Evolutionary conservation across 495 filamentous ascomycete genomes (phyloP).

Genomic region (Talaromyces stipitatus): DNA sequence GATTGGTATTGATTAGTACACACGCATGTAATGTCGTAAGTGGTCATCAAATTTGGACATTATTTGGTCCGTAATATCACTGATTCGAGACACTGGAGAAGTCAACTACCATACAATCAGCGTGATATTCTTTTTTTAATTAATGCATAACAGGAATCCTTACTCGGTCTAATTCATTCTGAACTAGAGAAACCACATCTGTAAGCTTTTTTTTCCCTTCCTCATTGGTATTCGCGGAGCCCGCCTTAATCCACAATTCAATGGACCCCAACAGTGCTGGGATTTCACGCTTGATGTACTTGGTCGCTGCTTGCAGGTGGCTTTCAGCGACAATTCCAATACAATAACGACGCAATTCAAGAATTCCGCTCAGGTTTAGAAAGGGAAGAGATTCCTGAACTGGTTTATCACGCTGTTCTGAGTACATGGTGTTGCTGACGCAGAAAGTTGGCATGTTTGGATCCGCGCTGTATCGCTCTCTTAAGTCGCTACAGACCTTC

Average conservation of each 20-base stretch:
- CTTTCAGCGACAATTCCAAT: constrained; percentile 21
- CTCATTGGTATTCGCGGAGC: constrained; percentile 5
- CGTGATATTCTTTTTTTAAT: not conserved
- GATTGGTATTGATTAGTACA: constrained; percentile 1
- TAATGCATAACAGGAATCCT: constrained; percentile 1
- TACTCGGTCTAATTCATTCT: constrained; percentile 10
- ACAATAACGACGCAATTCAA: constrained; percentile 21
- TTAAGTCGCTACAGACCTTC: not conserved
- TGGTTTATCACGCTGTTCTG: constrained; percentile 7
- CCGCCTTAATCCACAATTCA: constrained; percentile 16
- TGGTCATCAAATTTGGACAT: not conserved
- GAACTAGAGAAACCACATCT: constrained; percentile 3
- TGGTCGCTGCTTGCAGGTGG: constrained; percentile 11
- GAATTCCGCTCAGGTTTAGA: constrained; percentile 20
- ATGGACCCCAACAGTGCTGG: constrained; percentile 19
- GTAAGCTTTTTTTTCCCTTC: constrained; percentile 8
- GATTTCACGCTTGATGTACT: constrained; percentile 15
- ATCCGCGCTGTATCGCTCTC: not conserved
- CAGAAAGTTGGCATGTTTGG: constrained; percentile 18
- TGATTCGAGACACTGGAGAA: constrained; percentile 5
- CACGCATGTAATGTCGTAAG: not conserved
- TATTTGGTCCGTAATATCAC: not conserved
- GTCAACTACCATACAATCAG: constrained; percentile 1
- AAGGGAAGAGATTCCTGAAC: constrained; percentile 10
- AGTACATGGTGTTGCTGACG: constrained; percentile 26